phyloP scores from a whole-genome alignment of 257 asterid species.

The Orobanche coerulescens region DNA sequence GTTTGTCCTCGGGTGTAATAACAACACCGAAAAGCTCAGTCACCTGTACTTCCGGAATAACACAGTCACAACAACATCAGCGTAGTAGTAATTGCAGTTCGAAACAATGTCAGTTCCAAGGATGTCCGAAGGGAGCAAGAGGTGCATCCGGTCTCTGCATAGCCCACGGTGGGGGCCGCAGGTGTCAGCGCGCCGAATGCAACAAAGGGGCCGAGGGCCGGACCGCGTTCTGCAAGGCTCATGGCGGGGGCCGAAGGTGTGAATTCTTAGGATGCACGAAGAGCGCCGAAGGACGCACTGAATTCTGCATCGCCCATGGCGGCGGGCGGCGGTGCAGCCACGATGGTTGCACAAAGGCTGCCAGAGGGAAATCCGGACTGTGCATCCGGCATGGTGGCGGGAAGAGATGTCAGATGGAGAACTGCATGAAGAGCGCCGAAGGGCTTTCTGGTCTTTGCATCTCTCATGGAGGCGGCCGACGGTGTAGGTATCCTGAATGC shows the following conservation, averaged over 20 bases:
- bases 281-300: slow-evolving; percentile 93
- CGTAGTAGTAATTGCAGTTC: slow-evolving; percentile 43
- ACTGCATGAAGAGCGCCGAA: slow-evolving; percentile 81
- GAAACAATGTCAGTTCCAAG: slow-evolving; percentile 75
- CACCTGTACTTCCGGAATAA: slow-evolving; percentile 98
- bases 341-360: slow-evolving; percentile 68
- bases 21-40: slow-evolving; percentile 76
- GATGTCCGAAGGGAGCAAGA: slow-evolving; percentile 83
- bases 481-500: slow-evolving; percentile 69
- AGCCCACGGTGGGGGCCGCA: slow-evolving; percentile 92
- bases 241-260: slow-evolving; percentile 93
- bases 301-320: slow-evolving; percentile 87
- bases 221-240: slow-evolving; percentile 96
- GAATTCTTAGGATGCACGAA: slow-evolving; percentile 83
- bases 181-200: slow-evolving; percentile 85
- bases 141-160: slow-evolving; percentile 95
- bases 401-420: slow-evolving; percentile 82
- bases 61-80: slow-evolving; percentile 54
- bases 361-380: slow-evolving; percentile 81
- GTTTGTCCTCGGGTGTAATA: slow-evolving; percentile 45
- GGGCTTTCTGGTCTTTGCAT: slow-evolving; percentile 96
- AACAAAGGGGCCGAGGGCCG: slow-evolving; percentile 93
- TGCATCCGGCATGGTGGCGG: slow-evolving; percentile 98
- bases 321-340: slow-evolving; percentile 87
- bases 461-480: slow-evolving; percentile 92